phyloP scores from a whole-genome alignment of 129 eudicot species.

The Lonicera japonica region DNA sequence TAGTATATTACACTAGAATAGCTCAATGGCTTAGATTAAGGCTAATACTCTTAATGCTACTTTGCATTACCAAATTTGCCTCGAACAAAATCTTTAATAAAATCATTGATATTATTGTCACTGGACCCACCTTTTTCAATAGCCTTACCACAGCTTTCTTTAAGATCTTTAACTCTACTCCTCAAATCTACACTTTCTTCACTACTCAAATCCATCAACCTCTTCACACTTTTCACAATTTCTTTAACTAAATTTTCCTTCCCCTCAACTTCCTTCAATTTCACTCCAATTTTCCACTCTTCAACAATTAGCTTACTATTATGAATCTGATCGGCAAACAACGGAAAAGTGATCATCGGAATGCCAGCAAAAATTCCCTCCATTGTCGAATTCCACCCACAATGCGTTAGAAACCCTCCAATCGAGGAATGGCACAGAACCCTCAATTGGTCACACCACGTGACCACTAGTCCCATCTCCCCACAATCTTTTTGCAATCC shows the following conservation, averaged over 20 bases:
- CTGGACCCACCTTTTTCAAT: not conserved
- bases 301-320: conserved; percentile 10
- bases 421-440: not conserved
- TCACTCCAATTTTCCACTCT: conserved; percentile 18
- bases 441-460: conserved; percentile 6
- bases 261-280: not conserved
- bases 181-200: conserved; percentile 4
- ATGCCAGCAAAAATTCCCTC: not conserved
- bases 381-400: conserved; percentile 10
- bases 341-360: conserved; percentile 1
- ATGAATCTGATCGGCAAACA: not conserved
- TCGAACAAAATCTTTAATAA: not conserved
- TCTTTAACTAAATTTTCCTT: not conserved
- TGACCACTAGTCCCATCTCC: conserved; percentile 14
- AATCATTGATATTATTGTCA: not conserved
- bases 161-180: not conserved
- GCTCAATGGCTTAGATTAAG: too few species aligned
- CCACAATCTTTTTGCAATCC: not conserved
- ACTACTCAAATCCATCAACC: conserved; percentile 4
- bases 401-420: conserved; percentile 1
- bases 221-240: not conserved
- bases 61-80: not conserved
- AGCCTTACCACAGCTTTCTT: not conserved
- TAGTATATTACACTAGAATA: too few species aligned
- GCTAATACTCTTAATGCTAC: too few species aligned